These are phyloP conservation scores for Zygosaccharomyces kombuchaensis DNA, from an alignment of 805 yeast genomes.

Conservation along the genomic window DNA sequence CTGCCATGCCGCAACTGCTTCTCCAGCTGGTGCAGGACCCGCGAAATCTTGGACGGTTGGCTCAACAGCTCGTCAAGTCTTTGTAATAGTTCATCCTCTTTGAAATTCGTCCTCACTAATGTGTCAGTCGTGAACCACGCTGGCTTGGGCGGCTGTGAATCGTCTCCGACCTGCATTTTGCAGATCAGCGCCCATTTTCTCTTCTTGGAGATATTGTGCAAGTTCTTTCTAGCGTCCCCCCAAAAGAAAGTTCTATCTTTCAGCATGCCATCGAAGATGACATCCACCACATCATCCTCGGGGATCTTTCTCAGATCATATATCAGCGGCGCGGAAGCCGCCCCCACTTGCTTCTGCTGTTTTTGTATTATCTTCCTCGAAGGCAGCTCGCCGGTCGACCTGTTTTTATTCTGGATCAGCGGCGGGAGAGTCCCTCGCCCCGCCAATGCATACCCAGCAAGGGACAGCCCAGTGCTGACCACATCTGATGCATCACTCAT, in stretches of 20 bases:
- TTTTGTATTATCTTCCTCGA: background rate
- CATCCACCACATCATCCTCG: slow-evolving; percentile 19
- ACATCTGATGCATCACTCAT: slow-evolving; percentile 7
- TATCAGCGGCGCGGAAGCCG: background rate
- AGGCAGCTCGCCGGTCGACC: slow-evolving; percentile 13
- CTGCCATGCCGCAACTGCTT: slow-evolving; percentile 22
- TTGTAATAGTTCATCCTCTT: slow-evolving; percentile 7
- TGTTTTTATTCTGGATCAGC: slow-evolving; percentile 14
- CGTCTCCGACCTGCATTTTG: slow-evolving; percentile 15
- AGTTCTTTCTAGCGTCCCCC: slow-evolving; percentile 25
- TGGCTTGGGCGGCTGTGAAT: slow-evolving; percentile 2
- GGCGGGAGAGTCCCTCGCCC: background rate
- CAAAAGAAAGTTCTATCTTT: slow-evolving; percentile 27
- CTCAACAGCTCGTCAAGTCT: slow-evolving; percentile 6
- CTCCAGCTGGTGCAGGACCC: slow-evolving; percentile 26
- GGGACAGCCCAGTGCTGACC: slow-evolving; percentile 18
- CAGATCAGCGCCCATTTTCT: slow-evolving; percentile 34
- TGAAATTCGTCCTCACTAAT: background rate
- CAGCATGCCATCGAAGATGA: slow-evolving; percentile 20
- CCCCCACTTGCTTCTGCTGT: background rate
- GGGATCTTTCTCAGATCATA: slow-evolving; percentile 15
- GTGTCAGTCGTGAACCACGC: slow-evolving; percentile 8
- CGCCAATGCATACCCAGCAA: slow-evolving; percentile 19
- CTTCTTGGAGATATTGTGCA: slow-evolving; percentile 20
- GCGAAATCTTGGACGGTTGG: slow-evolving; percentile 10